Evolutionary conservation across 2,329 filamentous ascomycete species (phyloP).

Genomic region (Cephalotrichum gorgonifer): DNA sequence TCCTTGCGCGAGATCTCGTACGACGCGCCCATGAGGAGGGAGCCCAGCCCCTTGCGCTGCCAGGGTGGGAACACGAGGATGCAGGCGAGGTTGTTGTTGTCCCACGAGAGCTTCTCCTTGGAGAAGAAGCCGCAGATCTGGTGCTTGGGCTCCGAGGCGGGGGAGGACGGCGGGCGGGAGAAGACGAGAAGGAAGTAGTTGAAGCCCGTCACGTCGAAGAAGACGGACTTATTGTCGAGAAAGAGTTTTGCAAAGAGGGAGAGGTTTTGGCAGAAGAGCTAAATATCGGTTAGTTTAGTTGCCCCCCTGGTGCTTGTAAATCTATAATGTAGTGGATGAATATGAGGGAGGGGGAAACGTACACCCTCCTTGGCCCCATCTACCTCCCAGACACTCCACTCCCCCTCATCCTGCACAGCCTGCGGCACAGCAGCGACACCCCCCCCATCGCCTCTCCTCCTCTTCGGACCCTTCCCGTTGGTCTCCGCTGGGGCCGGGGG

Average conservation of each 20-base stretch:
- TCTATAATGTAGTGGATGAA: too few species aligned
- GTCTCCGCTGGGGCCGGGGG: not conserved
- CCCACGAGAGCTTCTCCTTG: conserved; percentile 98
- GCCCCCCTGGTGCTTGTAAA: not conserved
- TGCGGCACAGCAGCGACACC: not conserved
- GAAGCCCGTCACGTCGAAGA: conserved; percentile 92
- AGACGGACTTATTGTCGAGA: conserved; percentile 95
- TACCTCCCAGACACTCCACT: conserved; percentile 84
- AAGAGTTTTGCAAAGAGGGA: conserved; percentile 96
- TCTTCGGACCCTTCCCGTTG: conserved; percentile 16
- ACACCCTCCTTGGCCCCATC: conserved; percentile 50
- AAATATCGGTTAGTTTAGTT: conserved; percentile 7
- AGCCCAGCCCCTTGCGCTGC: conserved; percentile 81
- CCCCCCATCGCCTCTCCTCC: conserved; percentile 22
- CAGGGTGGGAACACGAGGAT: conserved; percentile 94
- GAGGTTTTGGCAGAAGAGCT: conserved; percentile 88
- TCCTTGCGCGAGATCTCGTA: conserved; percentile 87
- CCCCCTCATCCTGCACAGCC: conserved; percentile 45
- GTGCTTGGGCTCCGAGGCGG: conserved; percentile 10
- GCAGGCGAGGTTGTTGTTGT: conserved; percentile 94
- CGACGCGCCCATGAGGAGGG: conserved; percentile 81
- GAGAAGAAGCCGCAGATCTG: conserved; percentile 91
- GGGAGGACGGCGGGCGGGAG: conserved; percentile 34
- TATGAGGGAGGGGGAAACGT: conserved; percentile 3
- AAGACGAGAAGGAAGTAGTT: conserved; percentile 89